A percentile compares a stretch with the other conserved stretches of the same genome.
Evolutionary conservation across 768 basidiomycete species (phyloP).

Genomic region (Lactarius indigo): DNA sequence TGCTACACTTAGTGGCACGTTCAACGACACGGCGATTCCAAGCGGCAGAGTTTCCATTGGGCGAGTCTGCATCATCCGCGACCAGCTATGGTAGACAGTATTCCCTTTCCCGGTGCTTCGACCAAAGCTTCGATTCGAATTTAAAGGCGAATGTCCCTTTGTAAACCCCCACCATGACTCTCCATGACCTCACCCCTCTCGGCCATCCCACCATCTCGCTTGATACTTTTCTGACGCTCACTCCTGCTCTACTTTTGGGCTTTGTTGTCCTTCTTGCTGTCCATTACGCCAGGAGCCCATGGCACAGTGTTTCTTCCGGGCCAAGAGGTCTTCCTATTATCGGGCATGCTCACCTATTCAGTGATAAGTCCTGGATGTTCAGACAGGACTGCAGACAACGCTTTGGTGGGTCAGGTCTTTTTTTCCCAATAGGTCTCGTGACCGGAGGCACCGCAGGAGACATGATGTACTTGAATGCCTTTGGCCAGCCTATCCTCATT

Average conservation of each 20-base stretch:
- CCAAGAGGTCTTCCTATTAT: constrained; percentile 13
- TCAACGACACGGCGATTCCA: too few species aligned
- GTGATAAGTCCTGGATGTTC: constrained; percentile 8
- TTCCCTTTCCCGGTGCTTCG: background rate
- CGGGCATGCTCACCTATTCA: constrained; percentile 8
- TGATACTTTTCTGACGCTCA: background rate
- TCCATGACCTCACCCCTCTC: too few species aligned
- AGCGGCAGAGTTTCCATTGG: background rate
- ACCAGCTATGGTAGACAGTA: background rate
- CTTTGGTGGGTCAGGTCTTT: background rate
- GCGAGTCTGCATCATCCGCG: background rate
- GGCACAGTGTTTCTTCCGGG: constrained; percentile 13
- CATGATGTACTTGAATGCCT: constrained; percentile 11
- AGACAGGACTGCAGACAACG: background rate
- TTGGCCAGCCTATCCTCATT: constrained; percentile 27
- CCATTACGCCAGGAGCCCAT: constrained; percentile 5
- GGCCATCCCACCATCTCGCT: background rate
- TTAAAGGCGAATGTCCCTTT: background rate
- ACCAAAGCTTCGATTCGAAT: background rate
- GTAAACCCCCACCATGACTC: background rate
- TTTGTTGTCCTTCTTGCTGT: background rate
- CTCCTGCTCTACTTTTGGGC: background rate
- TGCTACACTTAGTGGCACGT: too few species aligned
- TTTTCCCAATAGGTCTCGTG: background rate
- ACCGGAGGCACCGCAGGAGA: background rate